A percentile compares a stretch with the other conserved stretches of the same genome.
Evolutionary conservation across 805 yeast species (phyloP).

Genomic region (Schwanniomyces yamadae): DNA sequence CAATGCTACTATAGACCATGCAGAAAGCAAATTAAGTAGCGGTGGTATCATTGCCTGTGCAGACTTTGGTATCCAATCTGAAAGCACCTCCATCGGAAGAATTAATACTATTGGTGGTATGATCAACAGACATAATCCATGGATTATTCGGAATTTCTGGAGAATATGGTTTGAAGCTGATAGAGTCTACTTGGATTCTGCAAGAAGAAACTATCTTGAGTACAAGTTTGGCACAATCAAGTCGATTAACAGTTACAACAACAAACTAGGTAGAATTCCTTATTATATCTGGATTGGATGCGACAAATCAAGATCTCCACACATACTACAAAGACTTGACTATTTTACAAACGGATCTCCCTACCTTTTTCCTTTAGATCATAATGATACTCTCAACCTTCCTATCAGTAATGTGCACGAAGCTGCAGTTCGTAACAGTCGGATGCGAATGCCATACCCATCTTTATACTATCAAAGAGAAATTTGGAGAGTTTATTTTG

Average conservation of each 20-base stretch:
- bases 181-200: constrained; percentile 72
- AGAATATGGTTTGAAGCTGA: constrained; percentile 86
- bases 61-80: constrained; percentile 77
- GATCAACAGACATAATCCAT: constrained; percentile 67
- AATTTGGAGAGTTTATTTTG: constrained; percentile 77
- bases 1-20: constrained; percentile 75
- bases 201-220: constrained; percentile 80
- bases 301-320: constrained; percentile 36
- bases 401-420: constrained; percentile 69
- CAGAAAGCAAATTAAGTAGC: constrained; percentile 49
- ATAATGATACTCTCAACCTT: constrained; percentile 12
- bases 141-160: constrained; percentile 82
- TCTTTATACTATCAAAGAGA: constrained; percentile 77
- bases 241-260: constrained; percentile 66
- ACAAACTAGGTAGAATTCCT: constrained; percentile 68
- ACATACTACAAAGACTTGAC: constrained; percentile 61
- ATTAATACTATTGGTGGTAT: constrained; percentile 75
- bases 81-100: constrained; percentile 63
- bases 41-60: constrained; percentile 68
- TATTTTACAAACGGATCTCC: constrained; percentile 82
- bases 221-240: constrained; percentile 80
- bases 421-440: constrained; percentile 63
- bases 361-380: constrained; percentile 61
- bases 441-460: constrained; percentile 72
- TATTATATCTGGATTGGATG: constrained; percentile 81